These are phyloP conservation scores for Rutstroemia sydowiana DNA, from an alignment of 2,329 filamentous ascomycete genomes.

Conservation along the genomic window DNA sequence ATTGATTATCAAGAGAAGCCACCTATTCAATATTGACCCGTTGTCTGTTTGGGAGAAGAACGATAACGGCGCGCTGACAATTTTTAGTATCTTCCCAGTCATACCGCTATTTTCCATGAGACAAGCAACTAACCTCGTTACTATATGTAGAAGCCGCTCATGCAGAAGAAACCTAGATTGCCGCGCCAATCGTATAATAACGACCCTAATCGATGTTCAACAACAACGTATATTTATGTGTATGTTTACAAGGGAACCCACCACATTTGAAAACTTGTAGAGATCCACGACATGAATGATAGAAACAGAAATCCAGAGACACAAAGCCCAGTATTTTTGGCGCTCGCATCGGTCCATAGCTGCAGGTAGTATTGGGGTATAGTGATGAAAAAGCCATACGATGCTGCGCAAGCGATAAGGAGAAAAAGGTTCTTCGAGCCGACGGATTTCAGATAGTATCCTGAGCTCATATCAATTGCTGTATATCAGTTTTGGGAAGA, in stretches of 20 bases:
- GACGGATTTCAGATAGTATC: constrained; percentile 3
- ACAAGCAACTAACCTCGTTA: constrained; percentile 22
- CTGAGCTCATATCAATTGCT: background rate
- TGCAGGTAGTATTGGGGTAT: constrained; percentile 1
- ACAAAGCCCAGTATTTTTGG: background rate
- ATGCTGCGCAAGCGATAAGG: background rate
- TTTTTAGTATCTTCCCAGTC: background rate
- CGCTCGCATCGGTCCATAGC: background rate
- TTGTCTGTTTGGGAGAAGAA: constrained; percentile 36
- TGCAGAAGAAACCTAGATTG: constrained; percentile 31
- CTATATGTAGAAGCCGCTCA: constrained; percentile 27
- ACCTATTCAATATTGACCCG: constrained; percentile 37
- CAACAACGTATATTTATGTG: background rate
- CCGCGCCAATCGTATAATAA: constrained; percentile 30
- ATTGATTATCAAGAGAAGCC: background rate
- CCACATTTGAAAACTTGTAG: constrained; percentile 1
- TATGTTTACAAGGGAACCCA: background rate
- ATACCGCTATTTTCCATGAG: constrained; percentile 1
- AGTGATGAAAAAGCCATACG: constrained; percentile 1
- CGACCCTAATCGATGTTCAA: background rate
- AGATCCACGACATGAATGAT: background rate
- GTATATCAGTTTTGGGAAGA: background rate
- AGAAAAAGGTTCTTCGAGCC: background rate
- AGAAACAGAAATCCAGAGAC: background rate
- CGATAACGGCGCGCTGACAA: constrained; percentile 2